Percentiles rank a stretch among this genome's conserved stretches.
These are phyloP conservation scores for Isatis tinctoria DNA, from an alignment of 345 rosid species.

Conservation along the genomic window DNA sequence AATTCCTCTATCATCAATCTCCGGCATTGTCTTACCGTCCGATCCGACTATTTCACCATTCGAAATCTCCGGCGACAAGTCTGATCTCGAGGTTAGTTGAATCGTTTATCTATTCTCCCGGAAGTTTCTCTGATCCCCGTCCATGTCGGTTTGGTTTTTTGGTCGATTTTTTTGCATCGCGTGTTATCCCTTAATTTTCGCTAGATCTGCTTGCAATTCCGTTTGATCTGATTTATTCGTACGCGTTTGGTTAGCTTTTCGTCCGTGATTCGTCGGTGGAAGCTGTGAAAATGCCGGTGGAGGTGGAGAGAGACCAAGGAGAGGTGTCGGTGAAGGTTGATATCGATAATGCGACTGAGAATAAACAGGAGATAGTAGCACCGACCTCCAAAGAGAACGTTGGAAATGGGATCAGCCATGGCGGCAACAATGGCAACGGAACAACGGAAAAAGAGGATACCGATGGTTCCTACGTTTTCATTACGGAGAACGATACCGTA, in stretches of 20 bases:
- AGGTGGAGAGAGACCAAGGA: constrained; percentile 39
- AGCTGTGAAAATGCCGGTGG: constrained; percentile 49
- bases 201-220: constrained; percentile 24
- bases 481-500: constrained; percentile 34
- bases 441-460: constrained; percentile 34
- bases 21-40: constrained; percentile 1
- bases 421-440: constrained; percentile 31
- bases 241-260: constrained; percentile 4
- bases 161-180: background rate
- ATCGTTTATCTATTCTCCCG: background rate
- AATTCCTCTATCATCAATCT: background rate
- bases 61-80: constrained; percentile 11
- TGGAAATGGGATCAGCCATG: constrained; percentile 33
- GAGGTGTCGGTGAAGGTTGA: constrained; percentile 38
- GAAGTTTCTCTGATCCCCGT: constrained; percentile 17
- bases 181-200: background rate
- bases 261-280: constrained; percentile 28
- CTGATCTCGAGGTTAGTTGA: constrained; percentile 34
- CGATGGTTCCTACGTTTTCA: constrained; percentile 41
- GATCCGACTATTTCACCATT: constrained; percentile 23
- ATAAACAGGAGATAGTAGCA: constrained; percentile 23
- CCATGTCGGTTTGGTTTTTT: constrained; percentile 8
- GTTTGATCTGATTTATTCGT: constrained; percentile 22
- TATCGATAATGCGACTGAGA: constrained; percentile 28
- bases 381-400: constrained; percentile 34